phyloP scores from a whole-genome alignment of 2,329 filamentous ascomycete species.

The Exophiala aquamarina region DNA sequence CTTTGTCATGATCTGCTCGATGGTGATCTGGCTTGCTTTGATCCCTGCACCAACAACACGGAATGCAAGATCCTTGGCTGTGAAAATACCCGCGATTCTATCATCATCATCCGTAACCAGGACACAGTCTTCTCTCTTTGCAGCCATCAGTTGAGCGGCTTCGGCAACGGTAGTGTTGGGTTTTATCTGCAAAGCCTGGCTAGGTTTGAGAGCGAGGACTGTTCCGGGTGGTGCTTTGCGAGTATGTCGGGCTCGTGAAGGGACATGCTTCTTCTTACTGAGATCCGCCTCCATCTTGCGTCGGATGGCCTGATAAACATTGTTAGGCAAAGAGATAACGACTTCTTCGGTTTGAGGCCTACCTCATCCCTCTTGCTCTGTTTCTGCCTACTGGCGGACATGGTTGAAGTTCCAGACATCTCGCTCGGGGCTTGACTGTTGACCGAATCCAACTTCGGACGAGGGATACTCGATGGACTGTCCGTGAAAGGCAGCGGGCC shows the following conservation, averaged over 20 bases:
- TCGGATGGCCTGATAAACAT: slow-evolving; percentile 73
- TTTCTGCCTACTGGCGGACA: slow-evolving; percentile 93
- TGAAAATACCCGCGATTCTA: slow-evolving; percentile 97
- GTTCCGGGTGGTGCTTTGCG: slow-evolving; percentile 95
- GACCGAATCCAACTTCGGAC: slow-evolving; percentile 57
- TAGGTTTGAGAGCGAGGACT: slow-evolving; percentile 91
- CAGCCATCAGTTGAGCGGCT: slow-evolving; percentile 97
- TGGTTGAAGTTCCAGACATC: slow-evolving; percentile 59
- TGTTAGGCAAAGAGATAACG: slow-evolving; percentile 20
- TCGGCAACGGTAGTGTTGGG: slow-evolving; percentile 90
- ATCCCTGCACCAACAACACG: slow-evolving; percentile 88
- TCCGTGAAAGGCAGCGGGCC: slow-evolving; percentile 56
- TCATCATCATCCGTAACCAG: slow-evolving; percentile 97
- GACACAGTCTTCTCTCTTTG: slow-evolving; percentile 97
- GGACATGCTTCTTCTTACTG: slow-evolving; percentile 90
- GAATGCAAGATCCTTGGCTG: slow-evolving; percentile 97
- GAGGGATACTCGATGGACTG: slow-evolving; percentile 61
- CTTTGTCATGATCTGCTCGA: slow-evolving; percentile 99
- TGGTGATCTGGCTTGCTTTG: slow-evolving; percentile 86
- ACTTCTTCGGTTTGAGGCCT: slow-evolving; percentile 37
- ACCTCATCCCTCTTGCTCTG: slow-evolving; percentile 99
- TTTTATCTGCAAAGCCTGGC: slow-evolving; percentile 95
- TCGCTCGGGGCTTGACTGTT: slow-evolving; percentile 49
- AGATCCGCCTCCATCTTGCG: slow-evolving; percentile 96
- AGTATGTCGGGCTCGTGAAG: slow-evolving; percentile 74